Evolutionary conservation across 306 rosid species (phyloP), one percentile per base, ranked within the genome.

Genomic region (Acacia melanoxylon): DNA sequence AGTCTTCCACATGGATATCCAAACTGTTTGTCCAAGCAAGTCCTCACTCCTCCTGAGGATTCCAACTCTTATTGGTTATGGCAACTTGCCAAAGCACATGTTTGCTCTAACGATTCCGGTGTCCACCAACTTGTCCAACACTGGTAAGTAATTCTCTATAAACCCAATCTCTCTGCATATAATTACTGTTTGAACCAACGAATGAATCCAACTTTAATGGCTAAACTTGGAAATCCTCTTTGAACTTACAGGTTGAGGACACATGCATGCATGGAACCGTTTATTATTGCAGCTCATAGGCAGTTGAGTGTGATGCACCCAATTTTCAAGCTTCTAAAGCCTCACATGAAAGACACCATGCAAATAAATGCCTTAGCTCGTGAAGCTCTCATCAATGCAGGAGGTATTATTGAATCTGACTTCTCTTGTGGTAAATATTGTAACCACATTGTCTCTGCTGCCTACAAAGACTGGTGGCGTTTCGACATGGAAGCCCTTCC

Each of bases 111-210:
- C 12, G 87, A 87, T 5, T 79, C 86, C 0, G 82, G 86, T 31
- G 70, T 81, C 82, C 89, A 87, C 69, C 87, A 74, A 4, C 89
- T 86, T 42, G 89, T 83, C 42, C 85, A 86, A 9, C 89, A 86
- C 16, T 87, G 86, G 87, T 86, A 81, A 37, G 58, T 52, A 61
- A 9, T 29, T 29, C n/a, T 16, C 24, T 40, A 54, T 49, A 31
- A 35, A 71, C 35, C 16, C 14, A 62, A 4, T 25, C 1, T 25
- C 11, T 0, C 37, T 62, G 12, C 3, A 59, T 13, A 22, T 17
- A 17, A 17, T 5, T 51, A 51, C 19, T 5, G 35, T 27, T 59
- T 16, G 4, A 61, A 61, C 16, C 5, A 22, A 12, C 11, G 29
- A 11, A 22, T 56, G 24, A 56, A 56, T 56, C 59, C 19, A 52